Base-by-base conservation (phyloP, 148 eudicot species). In the Rhododendron kiyosumense region DNA sequence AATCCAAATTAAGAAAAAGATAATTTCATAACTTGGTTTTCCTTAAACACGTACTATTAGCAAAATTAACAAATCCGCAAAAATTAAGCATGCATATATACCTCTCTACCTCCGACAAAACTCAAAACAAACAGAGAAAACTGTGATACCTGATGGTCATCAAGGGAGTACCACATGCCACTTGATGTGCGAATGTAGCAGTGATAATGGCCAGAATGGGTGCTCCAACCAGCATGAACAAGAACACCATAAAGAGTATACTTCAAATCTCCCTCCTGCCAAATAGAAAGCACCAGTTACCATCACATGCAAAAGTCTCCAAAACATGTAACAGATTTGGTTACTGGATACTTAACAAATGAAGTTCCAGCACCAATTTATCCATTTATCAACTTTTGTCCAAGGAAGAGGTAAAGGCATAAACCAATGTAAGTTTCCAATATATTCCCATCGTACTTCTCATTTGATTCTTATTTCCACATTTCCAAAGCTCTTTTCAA, bases 141-240 rank as follows among this genome's bases (percentile, higher is more conserved):
- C 76, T 26, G 34, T 85, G 85, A 61, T 94, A 97, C 99, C 98
- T 90, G 92, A 88, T 91, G 92, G 87, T 97, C 99, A 89, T 95
- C 96, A 88, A 97, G 98, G 48, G 93, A 91, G 87, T 94, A 93
- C 99, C 99, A 97, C 89, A 93, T 88, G 88, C 98, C 98, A 87
- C 90, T 95, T 86, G 98, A 93, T 82, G 99, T 94, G 71, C 98
- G 94, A 52, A 97, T 94, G 89, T 90, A 97, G 91, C 95, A 94
- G 90, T 93, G 94, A 81, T 95, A 95, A 82, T 97, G 99, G 84
- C 99, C 99, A 83, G 98, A 95, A 90, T 90, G 98, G 65, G 98
- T 95, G 91, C 94, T 95, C 94, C 98, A 90, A 85, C 99, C 98
- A 86, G 92, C 91, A 89, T 97, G 99, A 90, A 97, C 99, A 88